Base-by-base conservation (phyloP, 2,329 filamentous ascomycete species). In the Dactylellina cionopaga region DNA sequence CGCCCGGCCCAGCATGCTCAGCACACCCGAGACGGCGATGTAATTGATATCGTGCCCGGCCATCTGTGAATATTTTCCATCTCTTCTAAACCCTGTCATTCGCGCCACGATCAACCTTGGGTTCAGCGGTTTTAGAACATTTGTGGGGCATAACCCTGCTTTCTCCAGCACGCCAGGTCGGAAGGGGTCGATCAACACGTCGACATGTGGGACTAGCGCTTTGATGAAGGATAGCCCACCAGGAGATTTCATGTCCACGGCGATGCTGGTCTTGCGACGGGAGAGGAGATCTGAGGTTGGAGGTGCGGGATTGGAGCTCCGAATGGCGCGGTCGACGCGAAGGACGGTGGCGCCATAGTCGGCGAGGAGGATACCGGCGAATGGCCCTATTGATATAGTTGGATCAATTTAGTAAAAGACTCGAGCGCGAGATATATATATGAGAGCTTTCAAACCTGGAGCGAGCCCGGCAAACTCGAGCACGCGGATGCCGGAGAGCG, bases 111-210 rank as follows among this genome's bases (percentile, higher is more conserved):
- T 87, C 1, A 98, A 82, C 0, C 89, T 84, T 9, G 89, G 90
- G 80, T 97, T 96, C 15, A 86, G 78, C 7, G 51, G 10, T 22
- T 81, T 82, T 25, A 88, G 82, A 5, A 97, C 84, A 0, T 86
- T 85, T 0, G 86, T 84, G 0, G 94, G 94, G 0, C 88, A 88
- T 0, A 98, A 86, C 0, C 90, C 90, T 7, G 94, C 86, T 55
- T 89, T 90, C 81, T 98, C 94, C 1, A 98, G 85, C 0, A 97
- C 92, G 33, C 92, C 92, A 0, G 94, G 94, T 0, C 94, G 90
- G 83, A 92, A 98, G 0, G 95, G 94, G 80, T 98, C 95, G 80
- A 98, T 95, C 25, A 98, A 80, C 33, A 97, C 84, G 80, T 98
- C 94, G 63, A 88, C 84, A 13, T 82, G 79, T 13, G 82, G 80